These are phyloP conservation scores for Naganishia vishniacii DNA, from an alignment of 768 basidiomycete species.

Conservation along the genomic window DNA sequence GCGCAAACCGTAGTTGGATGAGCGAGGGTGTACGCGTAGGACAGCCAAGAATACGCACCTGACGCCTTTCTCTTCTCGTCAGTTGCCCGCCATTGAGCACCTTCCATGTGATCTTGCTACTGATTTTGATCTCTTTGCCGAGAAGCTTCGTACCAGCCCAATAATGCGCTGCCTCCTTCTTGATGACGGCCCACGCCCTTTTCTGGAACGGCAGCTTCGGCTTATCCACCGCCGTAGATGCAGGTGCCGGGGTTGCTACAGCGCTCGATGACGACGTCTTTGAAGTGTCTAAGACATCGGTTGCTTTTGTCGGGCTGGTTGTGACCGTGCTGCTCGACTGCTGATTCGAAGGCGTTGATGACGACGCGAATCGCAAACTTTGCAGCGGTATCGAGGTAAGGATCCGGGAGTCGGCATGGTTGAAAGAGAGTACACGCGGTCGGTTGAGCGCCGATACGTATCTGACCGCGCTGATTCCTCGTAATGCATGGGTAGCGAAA, in stretches of 20 bases:
- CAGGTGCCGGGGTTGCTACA: background rate
- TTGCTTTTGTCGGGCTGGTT: background rate
- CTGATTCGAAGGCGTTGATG: slow-evolving; percentile 12
- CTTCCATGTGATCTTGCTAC: slow-evolving; percentile 79
- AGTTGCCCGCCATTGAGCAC: slow-evolving; percentile 82
- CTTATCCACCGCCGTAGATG: slow-evolving; percentile 12
- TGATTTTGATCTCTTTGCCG: slow-evolving; percentile 89
- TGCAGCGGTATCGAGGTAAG: slow-evolving; percentile 21
- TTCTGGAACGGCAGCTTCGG: slow-evolving; percentile 43
- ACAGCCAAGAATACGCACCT: slow-evolving; percentile 54
- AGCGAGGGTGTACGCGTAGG: background rate
- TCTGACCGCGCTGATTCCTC: background rate
- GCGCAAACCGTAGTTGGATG: background rate
- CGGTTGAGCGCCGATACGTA: slow-evolving; percentile 10
- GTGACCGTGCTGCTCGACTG: background rate
- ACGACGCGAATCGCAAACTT: slow-evolving; percentile 22
- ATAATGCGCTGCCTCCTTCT: slow-evolving; percentile 92
- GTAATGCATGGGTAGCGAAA: background rate
- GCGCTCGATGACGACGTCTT: slow-evolving; percentile 11
- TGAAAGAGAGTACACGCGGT: background rate
- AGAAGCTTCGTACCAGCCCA: slow-evolving; percentile 94
- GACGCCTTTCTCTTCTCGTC: slow-evolving; percentile 87
- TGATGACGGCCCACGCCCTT: slow-evolving; percentile 83
- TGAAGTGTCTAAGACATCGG: background rate
- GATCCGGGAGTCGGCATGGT: background rate